Evolutionary conservation across 305 asterid species (phyloP).

Genomic region (Ajuga reptans): DNA sequence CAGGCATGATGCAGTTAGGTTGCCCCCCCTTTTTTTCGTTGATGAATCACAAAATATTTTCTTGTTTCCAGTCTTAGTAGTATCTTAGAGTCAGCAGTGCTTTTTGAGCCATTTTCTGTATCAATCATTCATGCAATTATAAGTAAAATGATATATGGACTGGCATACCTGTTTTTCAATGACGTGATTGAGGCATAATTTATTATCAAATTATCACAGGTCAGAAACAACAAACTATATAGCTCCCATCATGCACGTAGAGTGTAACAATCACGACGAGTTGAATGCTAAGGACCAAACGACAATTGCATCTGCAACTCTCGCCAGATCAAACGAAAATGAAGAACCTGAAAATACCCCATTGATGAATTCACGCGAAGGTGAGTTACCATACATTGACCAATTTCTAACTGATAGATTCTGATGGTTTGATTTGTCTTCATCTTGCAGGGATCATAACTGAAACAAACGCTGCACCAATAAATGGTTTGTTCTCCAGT

Average conservation of each 20-base stretch:
- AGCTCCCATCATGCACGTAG: slow-evolving; percentile 17
- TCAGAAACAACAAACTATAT: slow-evolving; percentile 25
- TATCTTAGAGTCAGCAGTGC: slow-evolving; percentile 6
- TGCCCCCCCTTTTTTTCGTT: too few species aligned
- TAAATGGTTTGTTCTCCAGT: slow-evolving; percentile 26
- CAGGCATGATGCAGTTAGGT: neutral
- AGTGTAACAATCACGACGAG: slow-evolving; percentile 15
- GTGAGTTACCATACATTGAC: slow-evolving; percentile 26
- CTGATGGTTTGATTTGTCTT: slow-evolving; percentile 24
- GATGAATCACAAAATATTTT: neutral
- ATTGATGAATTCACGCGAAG: slow-evolving; percentile 26
- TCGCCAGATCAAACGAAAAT: slow-evolving; percentile 23
- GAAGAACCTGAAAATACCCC: slow-evolving; percentile 27
- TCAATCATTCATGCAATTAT: neutral
- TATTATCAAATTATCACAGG: slow-evolving; percentile 28
- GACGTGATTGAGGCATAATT: neutral
- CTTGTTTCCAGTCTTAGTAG: neutral
- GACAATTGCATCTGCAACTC: slow-evolving; percentile 26
- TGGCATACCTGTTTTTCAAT: neutral
- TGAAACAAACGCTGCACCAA: slow-evolving; percentile 27
- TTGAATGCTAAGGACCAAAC: slow-evolving; percentile 23
- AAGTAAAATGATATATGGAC: neutral
- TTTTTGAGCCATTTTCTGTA: neutral
- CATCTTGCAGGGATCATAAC: slow-evolving; percentile 30
- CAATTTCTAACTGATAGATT: neutral